Evolutionary conservation across 73 alveolate species (phyloP).

Genomic region (Stentor roeselii): DNA sequence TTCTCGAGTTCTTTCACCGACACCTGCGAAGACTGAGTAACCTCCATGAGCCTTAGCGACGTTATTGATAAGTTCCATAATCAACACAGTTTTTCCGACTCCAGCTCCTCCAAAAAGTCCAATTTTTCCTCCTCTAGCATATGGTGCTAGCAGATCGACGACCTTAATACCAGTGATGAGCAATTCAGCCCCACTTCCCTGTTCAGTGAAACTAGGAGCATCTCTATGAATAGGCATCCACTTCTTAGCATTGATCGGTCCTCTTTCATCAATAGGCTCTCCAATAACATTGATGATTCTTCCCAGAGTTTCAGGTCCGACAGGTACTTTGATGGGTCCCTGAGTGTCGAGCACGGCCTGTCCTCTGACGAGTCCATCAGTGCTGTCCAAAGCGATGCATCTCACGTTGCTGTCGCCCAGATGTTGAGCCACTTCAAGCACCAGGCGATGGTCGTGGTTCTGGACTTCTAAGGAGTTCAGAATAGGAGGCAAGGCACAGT

Average conservation of each 20-base stretch:
- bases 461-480: constrained; percentile 92
- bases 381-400: constrained; percentile 95
- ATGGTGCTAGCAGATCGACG: constrained; percentile 97
- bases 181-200: constrained; percentile 86
- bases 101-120: constrained; percentile 97
- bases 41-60: constrained; percentile 95
- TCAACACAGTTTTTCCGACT: constrained; percentile 98
- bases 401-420: constrained; percentile 92
- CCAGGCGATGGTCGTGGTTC: constrained; percentile 79
- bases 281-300: constrained; percentile 96
- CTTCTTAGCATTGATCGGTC: constrained; percentile 68
- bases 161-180: constrained; percentile 91
- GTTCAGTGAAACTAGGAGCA: constrained; percentile 92
- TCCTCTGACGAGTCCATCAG: constrained; percentile 96
- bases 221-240: constrained; percentile 91
- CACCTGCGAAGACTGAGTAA: constrained; percentile 97
- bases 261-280: constrained; percentile 96
- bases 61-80: constrained; percentile 95
- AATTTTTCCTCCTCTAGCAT: constrained; percentile 94
- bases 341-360: constrained; percentile 85
- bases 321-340: constrained; percentile 93
- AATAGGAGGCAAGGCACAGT: constrained; percentile 91
- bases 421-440: constrained; percentile 95
- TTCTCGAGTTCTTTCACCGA: constrained; percentile 92
- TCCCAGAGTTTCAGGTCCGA: constrained; percentile 93